Percentiles rank a stretch among this genome's conserved stretches.
Conservation (phyloP, 768 basidiomycete genomes). For the Crucibulum laeve region DNA sequence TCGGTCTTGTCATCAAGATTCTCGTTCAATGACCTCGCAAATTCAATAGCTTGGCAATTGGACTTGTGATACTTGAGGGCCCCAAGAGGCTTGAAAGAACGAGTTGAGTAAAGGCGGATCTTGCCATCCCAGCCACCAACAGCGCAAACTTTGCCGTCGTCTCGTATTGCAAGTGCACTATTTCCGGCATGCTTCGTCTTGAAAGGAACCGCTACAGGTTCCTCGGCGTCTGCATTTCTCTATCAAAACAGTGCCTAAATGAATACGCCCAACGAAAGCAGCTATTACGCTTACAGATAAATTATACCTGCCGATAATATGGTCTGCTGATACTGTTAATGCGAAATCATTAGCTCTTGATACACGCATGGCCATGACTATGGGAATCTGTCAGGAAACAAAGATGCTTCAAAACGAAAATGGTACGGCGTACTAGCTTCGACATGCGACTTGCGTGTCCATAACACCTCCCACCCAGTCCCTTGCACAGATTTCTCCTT, state of each 20-base stretch:
- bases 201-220: constrained; percentile 26
- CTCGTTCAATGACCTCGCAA: constrained; percentile 38
- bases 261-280: not conserved
- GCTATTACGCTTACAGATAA: constrained; percentile 35
- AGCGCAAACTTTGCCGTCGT: constrained; percentile 77
- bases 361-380: constrained; percentile 87
- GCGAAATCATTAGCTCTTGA: constrained; percentile 55
- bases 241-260: not conserved
- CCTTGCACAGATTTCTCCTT: constrained; percentile 60
- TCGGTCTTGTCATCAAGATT: constrained; percentile 13
- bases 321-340: constrained; percentile 83
- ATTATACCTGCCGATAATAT: constrained; percentile 65
- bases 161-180: constrained; percentile 66
- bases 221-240: not conserved
- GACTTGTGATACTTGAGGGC: constrained; percentile 80
- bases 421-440: constrained; percentile 56
- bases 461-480: constrained; percentile 66
- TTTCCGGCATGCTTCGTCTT: constrained; percentile 81
- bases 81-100: constrained; percentile 78
- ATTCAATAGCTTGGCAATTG: constrained; percentile 70
- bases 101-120: constrained; percentile 78
- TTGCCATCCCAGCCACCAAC: constrained; percentile 97
- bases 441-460: constrained; percentile 63
- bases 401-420: not conserved
- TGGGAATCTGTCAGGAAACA: not conserved